These are phyloP conservation scores for Leucocoprinus leucothites DNA, from an alignment of 768 basidiomycete genomes.

Conservation along the genomic window DNA sequence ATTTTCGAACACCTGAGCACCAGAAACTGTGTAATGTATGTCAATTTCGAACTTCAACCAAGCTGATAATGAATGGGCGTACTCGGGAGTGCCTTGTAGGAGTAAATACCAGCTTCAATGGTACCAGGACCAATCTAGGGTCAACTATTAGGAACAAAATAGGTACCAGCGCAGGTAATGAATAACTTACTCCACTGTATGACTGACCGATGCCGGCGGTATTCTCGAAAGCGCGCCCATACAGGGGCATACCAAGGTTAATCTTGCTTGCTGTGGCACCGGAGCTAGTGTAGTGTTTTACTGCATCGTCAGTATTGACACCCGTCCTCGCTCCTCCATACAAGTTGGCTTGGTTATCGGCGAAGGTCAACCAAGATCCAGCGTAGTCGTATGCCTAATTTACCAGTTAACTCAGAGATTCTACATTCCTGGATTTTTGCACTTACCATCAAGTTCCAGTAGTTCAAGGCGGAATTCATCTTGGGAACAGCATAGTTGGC, in stretches of 20 bases:
- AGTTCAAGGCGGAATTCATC: constrained; percentile 64
- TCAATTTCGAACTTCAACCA: not conserved
- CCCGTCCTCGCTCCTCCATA: constrained; percentile 62
- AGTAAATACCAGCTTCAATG: constrained; percentile 68
- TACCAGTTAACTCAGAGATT: not conserved
- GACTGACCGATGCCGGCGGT: constrained; percentile 65
- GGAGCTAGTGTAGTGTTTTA: constrained; percentile 54
- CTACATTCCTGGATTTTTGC: not conserved
- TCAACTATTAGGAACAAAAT: not conserved
- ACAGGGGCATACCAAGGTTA: constrained; percentile 74
- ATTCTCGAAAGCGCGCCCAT: constrained; percentile 74
- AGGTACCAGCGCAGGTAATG: not conserved
- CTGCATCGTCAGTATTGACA: constrained; percentile 65
- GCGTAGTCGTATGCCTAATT: constrained; percentile 70
- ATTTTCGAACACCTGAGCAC: constrained; percentile 64
- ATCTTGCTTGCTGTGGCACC: constrained; percentile 70
- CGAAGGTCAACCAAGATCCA: constrained; percentile 69
- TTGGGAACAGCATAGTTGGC: constrained; percentile 53
- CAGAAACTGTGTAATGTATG: constrained; percentile 33
- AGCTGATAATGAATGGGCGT: constrained; percentile 29
- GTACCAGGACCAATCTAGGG: constrained; percentile 68
- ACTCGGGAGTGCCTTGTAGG: constrained; percentile 69
- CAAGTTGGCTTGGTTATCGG: constrained; percentile 59
- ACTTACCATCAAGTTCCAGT: constrained; percentile 80
- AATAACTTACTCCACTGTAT: constrained; percentile 56